Percentiles rank a stretch among this genome's conserved stretches.
Evolutionary conservation across 371 early-diverging fungal genomes (phyloP).

Genomic region (Nosema muscidifuracis): DNA sequence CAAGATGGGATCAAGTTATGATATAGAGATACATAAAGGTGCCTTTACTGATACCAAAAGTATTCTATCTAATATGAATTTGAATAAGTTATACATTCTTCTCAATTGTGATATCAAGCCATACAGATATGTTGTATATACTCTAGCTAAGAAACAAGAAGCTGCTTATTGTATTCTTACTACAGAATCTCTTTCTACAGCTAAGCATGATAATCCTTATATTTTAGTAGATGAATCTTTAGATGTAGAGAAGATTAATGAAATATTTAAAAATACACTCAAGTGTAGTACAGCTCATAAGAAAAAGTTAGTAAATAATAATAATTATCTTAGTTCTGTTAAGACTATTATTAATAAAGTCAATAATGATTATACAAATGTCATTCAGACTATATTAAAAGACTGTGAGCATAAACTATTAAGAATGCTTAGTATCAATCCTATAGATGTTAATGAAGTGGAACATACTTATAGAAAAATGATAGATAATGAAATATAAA

Average conservation of each 20-base stretch:
- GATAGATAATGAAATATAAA: too few species aligned
- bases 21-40: slow-evolving; percentile 15
- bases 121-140: slow-evolving; percentile 47
- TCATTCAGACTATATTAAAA: slow-evolving; percentile 7
- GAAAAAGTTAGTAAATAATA: slow-evolving; percentile 22
- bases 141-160: slow-evolving; percentile 35
- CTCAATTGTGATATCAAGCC: slow-evolving; percentile 38
- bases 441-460: slow-evolving; percentile 14
- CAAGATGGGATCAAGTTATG: background rate
- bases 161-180: slow-evolving; percentile 25
- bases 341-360: slow-evolving; percentile 32
- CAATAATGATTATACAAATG: background rate
- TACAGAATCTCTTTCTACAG: background rate
- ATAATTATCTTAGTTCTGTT: slow-evolving; percentile 22
- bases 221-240: background rate
- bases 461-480: slow-evolving; percentile 35
- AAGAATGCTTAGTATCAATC: slow-evolving; percentile 20
- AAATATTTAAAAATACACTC: slow-evolving; percentile 26
- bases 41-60: slow-evolving; percentile 23
- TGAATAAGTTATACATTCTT: slow-evolving; percentile 23
- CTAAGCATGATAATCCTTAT: slow-evolving; percentile 33
- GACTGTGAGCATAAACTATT: slow-evolving; percentile 38
- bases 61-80: slow-evolving; percentile 21
- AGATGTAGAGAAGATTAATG: background rate
- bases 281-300: slow-evolving; percentile 23